A percentile compares a stretch with the other conserved stretches of the same genome.
Conservation (phyloP, 495 filamentous ascomycete genomes). For the Trichocladium uniseriatum region DNA sequence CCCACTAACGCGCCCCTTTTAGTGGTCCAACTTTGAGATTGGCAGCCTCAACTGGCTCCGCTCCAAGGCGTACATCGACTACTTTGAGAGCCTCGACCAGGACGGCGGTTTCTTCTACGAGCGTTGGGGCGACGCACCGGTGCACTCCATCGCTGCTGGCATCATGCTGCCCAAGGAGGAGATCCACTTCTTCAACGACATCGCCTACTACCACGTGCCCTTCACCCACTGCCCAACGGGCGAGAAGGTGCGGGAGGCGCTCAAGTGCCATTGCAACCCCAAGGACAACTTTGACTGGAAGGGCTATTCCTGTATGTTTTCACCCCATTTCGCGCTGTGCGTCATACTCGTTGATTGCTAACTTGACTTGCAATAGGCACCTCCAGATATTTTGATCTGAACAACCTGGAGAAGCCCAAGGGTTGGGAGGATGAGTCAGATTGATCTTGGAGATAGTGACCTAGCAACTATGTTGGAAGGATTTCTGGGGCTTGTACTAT, state of each 20-base stretch:
- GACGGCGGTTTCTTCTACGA: slow-evolving; percentile 93
- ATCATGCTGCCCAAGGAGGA: slow-evolving; percentile 82
- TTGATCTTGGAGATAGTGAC: slow-evolving; percentile 25
- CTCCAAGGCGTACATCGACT: slow-evolving; percentile 70
- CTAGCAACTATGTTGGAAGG: neutral
- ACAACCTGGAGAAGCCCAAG: slow-evolving; percentile 66
- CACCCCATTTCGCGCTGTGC: neutral
- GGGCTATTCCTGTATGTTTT: slow-evolving; percentile 76
- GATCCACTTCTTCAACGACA: slow-evolving; percentile 98
- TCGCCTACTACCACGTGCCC: slow-evolving; percentile 96
- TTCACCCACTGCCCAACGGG: slow-evolving; percentile 95
- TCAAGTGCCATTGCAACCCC: slow-evolving; percentile 90
- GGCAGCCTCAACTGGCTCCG: slow-evolving; percentile 77
- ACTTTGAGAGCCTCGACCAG: slow-evolving; percentile 66
- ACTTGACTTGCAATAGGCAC: slow-evolving; percentile 47
- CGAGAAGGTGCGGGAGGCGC: slow-evolving; percentile 66
- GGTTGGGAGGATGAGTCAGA: slow-evolving; percentile 67
- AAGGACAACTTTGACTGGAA: slow-evolving; percentile 99
- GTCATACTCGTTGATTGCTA: neutral
- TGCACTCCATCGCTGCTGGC: slow-evolving; percentile 88
- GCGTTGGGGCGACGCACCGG: slow-evolving; percentile 83
- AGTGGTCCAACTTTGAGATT: slow-evolving; percentile 94
- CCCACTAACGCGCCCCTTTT: slow-evolving; percentile 13
- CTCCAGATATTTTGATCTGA: slow-evolving; percentile 71
- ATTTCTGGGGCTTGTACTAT: neutral